Conservation (phyloP, 352 stramenopile species). For the Phytophthora melonis region DNA sequence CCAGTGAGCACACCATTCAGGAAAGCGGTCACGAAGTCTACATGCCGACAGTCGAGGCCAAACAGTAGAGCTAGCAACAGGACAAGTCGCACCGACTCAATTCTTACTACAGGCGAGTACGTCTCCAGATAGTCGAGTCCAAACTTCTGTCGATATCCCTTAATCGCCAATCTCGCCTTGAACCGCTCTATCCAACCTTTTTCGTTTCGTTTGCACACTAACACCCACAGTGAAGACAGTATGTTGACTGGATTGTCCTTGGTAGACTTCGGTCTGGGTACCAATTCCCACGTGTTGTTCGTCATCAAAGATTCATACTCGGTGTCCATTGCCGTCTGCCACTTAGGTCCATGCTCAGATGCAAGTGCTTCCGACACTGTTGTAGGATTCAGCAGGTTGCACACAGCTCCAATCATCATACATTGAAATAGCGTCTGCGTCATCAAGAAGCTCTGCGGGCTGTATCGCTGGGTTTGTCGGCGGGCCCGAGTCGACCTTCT, state of each 20-base stretch:
- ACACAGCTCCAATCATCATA: neutral
- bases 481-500: neutral
- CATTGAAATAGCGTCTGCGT: neutral
- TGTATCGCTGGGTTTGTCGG: neutral
- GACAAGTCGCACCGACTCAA: neutral
- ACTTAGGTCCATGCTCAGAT: neutral
- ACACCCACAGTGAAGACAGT: constrained; percentile 2
- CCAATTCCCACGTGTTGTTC: constrained; percentile 3
- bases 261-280: neutral
- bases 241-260: neutral
- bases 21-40: no score
- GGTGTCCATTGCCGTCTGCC: neutral
- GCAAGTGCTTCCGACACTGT: neutral
- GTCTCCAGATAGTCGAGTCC: constrained; percentile 5
- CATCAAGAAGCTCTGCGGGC: neutral
- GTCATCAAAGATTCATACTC: constrained; percentile 3
- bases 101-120: neutral
- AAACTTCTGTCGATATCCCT: constrained; percentile 9
- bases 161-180: constrained; percentile 6
- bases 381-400: neutral
- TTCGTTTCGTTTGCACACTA: constrained; percentile 6
- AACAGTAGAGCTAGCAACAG: no score
- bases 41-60: no score
- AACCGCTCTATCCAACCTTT: neutral
- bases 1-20: no score